Evolutionary conservation across 768 basidiomycete genomes (phyloP).

Genomic region (Phylloporus arenicola): DNA sequence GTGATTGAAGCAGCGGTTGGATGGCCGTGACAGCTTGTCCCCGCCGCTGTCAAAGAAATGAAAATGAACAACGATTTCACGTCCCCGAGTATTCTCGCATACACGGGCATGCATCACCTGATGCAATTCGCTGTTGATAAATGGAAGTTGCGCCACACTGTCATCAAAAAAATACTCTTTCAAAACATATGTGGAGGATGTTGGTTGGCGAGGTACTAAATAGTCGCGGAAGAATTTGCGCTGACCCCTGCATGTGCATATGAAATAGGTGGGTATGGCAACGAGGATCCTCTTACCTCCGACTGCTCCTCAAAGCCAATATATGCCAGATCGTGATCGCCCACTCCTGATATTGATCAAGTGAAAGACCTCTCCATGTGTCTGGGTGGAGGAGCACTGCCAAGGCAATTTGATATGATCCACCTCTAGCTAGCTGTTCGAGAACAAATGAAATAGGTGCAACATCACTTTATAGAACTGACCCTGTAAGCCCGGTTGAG

Average conservation of each 20-base stretch:
- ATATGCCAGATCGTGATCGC: constrained; percentile 75
- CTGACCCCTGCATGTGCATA: constrained; percentile 46
- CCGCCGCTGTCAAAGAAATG: constrained; percentile 41
- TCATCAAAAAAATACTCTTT: constrained; percentile 54
- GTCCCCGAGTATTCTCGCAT: constrained; percentile 23
- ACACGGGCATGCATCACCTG: constrained; percentile 39
- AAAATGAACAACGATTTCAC: constrained; percentile 2
- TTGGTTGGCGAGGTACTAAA: constrained; percentile 54
- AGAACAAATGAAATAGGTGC: constrained; percentile 9
- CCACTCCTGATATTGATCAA: constrained; percentile 69
- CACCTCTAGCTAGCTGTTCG: constrained; percentile 61
- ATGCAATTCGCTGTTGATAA: constrained; percentile 39
- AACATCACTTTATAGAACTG: constrained; percentile 3
- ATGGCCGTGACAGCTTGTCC: constrained; percentile 60
- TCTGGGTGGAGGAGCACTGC: constrained; percentile 59
- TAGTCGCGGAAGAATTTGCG: constrained; percentile 59
- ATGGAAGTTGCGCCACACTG: constrained; percentile 27
- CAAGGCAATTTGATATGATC: constrained; percentile 57
- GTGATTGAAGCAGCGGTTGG: constrained; percentile 59
- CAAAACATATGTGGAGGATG: constrained; percentile 44
- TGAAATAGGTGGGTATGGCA: constrained; percentile 10
- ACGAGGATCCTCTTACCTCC: constrained; percentile 46
- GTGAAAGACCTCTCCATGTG: constrained; percentile 62
- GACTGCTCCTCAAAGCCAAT: constrained; percentile 58
- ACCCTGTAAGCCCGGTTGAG: constrained; percentile 71